Evolutionary conservation across 2,329 filamentous ascomycete species (phyloP).

Genomic region (Orbilia blumenaviensis): DNA sequence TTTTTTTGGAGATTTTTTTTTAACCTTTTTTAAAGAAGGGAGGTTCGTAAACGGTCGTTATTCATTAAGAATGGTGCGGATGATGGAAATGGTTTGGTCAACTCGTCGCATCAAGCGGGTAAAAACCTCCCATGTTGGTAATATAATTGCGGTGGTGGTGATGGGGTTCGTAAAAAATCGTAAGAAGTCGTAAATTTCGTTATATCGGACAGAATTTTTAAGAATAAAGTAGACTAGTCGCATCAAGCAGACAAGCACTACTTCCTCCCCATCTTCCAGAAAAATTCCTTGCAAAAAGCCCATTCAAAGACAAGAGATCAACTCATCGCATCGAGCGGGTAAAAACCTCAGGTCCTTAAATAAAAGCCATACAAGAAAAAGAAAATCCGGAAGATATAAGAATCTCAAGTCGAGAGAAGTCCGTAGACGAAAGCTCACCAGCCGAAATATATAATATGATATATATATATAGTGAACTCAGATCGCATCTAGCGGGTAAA

Average conservation of each 20-base stretch:
- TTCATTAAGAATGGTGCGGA: neutral
- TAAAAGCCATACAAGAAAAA: neutral
- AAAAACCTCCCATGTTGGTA: conserved; percentile 1
- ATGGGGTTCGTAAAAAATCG: neutral
- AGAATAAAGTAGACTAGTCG: conserved; percentile 1
- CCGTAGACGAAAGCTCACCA: neutral
- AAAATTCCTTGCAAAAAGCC: neutral
- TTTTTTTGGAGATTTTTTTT: no score
- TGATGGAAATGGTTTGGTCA: conserved; percentile 1
- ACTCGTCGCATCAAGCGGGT: conserved; percentile 49
- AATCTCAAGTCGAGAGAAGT: neutral
- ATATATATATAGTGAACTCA: conserved; percentile 27
- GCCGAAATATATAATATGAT: neutral
- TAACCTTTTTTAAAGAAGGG: neutral
- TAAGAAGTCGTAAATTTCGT: neutral
- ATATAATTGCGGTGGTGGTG: neutral
- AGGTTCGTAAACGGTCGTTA: neutral
- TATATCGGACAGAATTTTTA: neutral
- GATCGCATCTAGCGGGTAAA: conserved; percentile 33
- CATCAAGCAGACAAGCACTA: conserved; percentile 8
- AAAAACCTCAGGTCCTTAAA: conserved; percentile 19
- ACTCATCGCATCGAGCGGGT: conserved; percentile 42
- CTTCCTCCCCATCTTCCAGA: neutral
- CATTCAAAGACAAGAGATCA: conserved; percentile 14
- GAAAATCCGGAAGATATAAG: neutral